phyloP scores from a whole-genome alignment of 2,329 filamentous ascomycete genomes.

The Teratosphaeria destructans region DNA sequence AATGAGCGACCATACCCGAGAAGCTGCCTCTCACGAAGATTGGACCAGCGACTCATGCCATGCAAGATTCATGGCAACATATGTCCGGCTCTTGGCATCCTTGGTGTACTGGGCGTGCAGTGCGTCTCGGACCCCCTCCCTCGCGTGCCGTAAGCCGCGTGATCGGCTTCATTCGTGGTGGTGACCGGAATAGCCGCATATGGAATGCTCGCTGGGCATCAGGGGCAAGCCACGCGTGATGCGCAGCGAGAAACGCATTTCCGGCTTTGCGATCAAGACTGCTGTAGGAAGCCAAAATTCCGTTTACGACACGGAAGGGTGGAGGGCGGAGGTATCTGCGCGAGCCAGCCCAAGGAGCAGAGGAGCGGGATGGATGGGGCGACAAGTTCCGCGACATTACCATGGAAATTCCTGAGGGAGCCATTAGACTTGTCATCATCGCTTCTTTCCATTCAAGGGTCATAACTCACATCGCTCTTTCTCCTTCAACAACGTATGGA shows the following conservation, averaged over 20 bases:
- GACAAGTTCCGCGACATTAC: slow-evolving; percentile 20
- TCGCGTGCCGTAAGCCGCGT: background rate
- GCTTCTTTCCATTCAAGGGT: background rate
- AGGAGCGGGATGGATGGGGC: slow-evolving; percentile 36
- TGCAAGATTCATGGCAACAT: slow-evolving; percentile 21
- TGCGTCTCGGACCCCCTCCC: slow-evolving; percentile 25
- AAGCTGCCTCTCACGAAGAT: slow-evolving; percentile 21
- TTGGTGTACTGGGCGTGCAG: slow-evolving; percentile 9
- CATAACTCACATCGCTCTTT: slow-evolving; percentile 14
- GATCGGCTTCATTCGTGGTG: background rate
- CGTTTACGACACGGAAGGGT: background rate
- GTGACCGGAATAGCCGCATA: slow-evolving; percentile 4
- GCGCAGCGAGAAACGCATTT: slow-evolving; percentile 8
- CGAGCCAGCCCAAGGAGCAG: slow-evolving; percentile 28
- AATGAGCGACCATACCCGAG: slow-evolving; percentile 27
- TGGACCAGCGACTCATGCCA: slow-evolving; percentile 23
- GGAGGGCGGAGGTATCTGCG: slow-evolving; percentile 16
- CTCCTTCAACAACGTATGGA: slow-evolving; percentile 6
- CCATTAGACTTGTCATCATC: background rate
- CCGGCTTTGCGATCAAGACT: slow-evolving; percentile 7
- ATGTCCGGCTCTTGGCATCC: slow-evolving; percentile 22
- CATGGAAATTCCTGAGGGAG: slow-evolving; percentile 13
- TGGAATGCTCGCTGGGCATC: slow-evolving; percentile 4
- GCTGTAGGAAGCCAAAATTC: background rate
- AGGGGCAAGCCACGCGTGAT: slow-evolving; percentile 25